phyloP scores from a whole-genome alignment of 2,329 filamentous ascomycete species.

The Mycogone perniciosa region DNA sequence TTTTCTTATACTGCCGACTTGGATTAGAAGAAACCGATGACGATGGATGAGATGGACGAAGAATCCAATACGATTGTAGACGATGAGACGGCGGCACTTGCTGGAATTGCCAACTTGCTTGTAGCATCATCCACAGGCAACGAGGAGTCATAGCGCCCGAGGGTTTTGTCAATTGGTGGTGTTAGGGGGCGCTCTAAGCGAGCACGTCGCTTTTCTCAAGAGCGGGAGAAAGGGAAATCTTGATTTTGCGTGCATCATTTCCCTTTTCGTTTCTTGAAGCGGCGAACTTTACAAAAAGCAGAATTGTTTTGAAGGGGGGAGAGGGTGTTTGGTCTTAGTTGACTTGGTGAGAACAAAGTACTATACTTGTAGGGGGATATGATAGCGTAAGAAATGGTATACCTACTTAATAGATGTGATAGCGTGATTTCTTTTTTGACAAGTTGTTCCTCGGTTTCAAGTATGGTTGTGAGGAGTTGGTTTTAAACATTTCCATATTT shows the following conservation, averaged over 20 bases:
- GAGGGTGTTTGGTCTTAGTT: neutral
- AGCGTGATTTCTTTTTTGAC: no score
- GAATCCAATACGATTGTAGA: conserved; percentile 14
- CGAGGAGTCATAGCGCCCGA: no score
- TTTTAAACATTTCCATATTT: neutral
- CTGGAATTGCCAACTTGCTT: no score
- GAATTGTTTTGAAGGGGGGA: conserved; percentile 2
- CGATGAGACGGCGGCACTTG: no score
- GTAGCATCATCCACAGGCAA: no score
- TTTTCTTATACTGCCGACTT: conserved; percentile 97
- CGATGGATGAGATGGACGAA: conserved; percentile 3
- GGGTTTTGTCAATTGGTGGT: neutral
- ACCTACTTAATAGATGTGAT: conserved; percentile 14
- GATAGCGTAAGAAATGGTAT: conserved; percentile 9
- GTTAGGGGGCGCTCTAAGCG: no score
- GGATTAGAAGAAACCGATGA: conserved; percentile 41
- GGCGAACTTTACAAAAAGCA: conserved; percentile 8
- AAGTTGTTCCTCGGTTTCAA: no score
- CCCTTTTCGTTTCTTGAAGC: conserved; percentile 1
- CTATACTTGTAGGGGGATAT: neutral
- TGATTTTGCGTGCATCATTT: neutral
- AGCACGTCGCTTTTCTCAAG: neutral
- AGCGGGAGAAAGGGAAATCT: neutral
- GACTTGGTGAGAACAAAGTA: neutral
- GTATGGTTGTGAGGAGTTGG: neutral